phyloP scores from a whole-genome alignment of 2,329 filamentous ascomycete genomes.

The Diaporthe ampelina region DNA sequence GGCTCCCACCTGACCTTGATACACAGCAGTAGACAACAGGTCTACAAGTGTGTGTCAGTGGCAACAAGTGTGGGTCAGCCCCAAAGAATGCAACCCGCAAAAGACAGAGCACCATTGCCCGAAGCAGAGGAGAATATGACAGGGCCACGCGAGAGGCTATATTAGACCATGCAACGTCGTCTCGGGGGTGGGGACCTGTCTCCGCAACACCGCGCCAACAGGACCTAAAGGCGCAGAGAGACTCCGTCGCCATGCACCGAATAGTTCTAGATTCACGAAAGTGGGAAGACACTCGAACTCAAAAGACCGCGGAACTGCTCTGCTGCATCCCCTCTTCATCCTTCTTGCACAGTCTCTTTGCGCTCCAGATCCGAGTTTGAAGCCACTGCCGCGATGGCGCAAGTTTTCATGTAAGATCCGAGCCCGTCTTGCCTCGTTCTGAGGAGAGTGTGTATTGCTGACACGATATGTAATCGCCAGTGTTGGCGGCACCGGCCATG shows the following conservation, averaged over 20 bases:
- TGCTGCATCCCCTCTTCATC: too few species aligned
- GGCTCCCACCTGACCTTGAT: neutral
- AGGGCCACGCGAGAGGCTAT: neutral
- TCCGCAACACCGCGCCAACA: constrained; percentile 20
- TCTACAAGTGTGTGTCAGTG: neutral
- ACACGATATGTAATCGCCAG: neutral
- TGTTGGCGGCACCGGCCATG: constrained; percentile 24
- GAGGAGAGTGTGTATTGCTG: neutral
- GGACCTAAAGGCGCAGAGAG: neutral
- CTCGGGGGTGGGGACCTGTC: neutral
- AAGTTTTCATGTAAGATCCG: constrained; percentile 9
- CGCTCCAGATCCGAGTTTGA: neutral
- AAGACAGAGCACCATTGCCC: neutral
- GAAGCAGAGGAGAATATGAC: constrained; percentile 8
- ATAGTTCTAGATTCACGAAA: neutral
- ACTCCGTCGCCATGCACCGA: neutral
- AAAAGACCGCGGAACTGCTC: neutral
- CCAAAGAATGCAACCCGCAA: neutral
- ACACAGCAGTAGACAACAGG: neutral
- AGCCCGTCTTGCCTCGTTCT: neutral
- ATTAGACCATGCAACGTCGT: constrained; percentile 1
- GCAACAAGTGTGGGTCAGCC: neutral
- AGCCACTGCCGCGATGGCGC: neutral
- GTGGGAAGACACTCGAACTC: neutral
- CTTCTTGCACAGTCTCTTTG: neutral